phyloP scores from a whole-genome alignment of 2,329 filamentous ascomycete species.

The Pyrenophora seminiperda region DNA sequence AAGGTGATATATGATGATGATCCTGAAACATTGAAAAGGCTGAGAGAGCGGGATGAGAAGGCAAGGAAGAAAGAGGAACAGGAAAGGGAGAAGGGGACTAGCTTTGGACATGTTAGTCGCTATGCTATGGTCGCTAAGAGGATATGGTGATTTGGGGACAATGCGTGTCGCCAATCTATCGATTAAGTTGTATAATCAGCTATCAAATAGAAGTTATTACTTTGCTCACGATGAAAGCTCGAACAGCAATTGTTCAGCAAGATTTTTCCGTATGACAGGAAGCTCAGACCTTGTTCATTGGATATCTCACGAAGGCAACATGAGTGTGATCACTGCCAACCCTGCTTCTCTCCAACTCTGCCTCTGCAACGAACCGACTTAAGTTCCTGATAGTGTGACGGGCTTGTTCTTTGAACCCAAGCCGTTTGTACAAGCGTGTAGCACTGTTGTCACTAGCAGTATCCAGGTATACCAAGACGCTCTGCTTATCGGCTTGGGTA shows the following conservation, averaged over 20 bases:
- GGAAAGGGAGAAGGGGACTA: constrained; percentile 57
- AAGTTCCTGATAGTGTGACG: neutral
- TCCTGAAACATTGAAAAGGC: constrained; percentile 66
- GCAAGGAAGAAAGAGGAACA: constrained; percentile 64
- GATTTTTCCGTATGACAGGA: too few species aligned
- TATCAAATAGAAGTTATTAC: too few species aligned
- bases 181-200: too few species aligned
- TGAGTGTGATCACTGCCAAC: neutral
- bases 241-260: too few species aligned
- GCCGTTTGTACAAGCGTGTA: constrained; percentile 28
- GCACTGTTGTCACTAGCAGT: constrained; percentile 34
- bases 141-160: constrained; percentile 73
- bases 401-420: constrained; percentile 33
- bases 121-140: constrained; percentile 97
- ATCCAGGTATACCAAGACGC: constrained; percentile 34
- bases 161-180: neutral
- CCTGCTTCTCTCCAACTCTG: neutral
- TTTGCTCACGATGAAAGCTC: too few species aligned
- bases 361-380: neutral
- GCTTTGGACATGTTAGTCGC: constrained; percentile 70
- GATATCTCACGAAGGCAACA: neutral
- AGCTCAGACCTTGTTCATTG: neutral
- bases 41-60: constrained; percentile 67
- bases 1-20: constrained; percentile 88
- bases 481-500: constrained; percentile 21